Evolutionary conservation across 2,329 filamentous ascomycete species (phyloP).

Genomic region (Neofusicoccum sp.): DNA sequence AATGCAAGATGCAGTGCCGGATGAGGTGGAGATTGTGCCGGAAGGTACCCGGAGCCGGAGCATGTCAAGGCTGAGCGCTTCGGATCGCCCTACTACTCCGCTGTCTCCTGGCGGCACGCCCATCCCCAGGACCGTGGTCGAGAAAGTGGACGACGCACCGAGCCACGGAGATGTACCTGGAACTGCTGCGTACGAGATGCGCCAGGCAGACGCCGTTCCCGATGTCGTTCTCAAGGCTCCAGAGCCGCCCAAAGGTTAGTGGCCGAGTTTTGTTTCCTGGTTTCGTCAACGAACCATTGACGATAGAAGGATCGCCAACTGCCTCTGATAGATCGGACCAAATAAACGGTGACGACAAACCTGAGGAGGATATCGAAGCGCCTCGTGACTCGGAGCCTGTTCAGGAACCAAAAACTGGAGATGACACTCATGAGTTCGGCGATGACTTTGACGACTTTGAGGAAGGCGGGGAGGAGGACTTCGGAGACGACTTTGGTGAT

Average conservation of each 20-base stretch:
- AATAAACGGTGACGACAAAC: conserved; percentile 31
- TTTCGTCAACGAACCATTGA: conserved; percentile 56
- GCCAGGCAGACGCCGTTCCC: conserved; percentile 58
- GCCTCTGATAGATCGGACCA: conserved; percentile 51
- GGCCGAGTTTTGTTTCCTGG: conserved; percentile 33
- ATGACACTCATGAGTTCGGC: conserved; percentile 70
- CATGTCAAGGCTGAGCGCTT: conserved; percentile 39
- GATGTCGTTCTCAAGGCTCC: conserved; percentile 55
- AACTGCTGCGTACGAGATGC: conserved; percentile 56
- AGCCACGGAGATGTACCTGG: conserved; percentile 63
- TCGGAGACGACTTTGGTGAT: conserved; percentile 52
- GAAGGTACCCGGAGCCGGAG: conserved; percentile 40
- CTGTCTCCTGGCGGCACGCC: conserved; percentile 43
- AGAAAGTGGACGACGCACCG: conserved; percentile 58
- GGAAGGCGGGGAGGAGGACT: conserved; percentile 52
- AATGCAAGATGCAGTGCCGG: conserved; percentile 59
- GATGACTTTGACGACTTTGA: conserved; percentile 69
- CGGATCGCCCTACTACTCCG: conserved; percentile 49
- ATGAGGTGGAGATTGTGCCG: conserved; percentile 60
- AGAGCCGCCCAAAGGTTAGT: conserved; percentile 56
- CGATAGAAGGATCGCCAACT: conserved; percentile 59
- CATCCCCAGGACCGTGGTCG: conserved; percentile 60
- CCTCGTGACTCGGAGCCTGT: conserved; percentile 26
- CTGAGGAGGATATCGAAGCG: conserved; percentile 22
- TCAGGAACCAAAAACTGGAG: conserved; percentile 45